Evolutionary conservation across 176 grass and related monocot species (phyloP).

Genomic region (Coix lacrymajobi): DNA sequence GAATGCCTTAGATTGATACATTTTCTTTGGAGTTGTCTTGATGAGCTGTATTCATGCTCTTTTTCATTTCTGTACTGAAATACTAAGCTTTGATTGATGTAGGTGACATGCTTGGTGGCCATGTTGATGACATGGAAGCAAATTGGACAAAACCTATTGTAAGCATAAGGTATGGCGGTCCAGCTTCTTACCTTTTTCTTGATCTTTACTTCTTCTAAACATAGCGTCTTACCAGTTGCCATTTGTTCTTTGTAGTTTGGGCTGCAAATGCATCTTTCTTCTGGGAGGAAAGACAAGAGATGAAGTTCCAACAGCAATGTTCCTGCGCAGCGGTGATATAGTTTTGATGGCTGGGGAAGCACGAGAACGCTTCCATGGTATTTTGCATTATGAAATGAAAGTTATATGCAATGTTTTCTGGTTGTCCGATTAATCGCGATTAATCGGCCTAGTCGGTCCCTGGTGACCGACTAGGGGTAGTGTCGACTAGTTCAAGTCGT

Average conservation of each 20-base stretch:
- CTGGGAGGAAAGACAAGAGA: constrained; percentile 80
- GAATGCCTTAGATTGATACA: background rate
- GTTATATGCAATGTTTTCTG: background rate
- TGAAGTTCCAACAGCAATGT: constrained; percentile 73
- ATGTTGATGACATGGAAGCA: constrained; percentile 95
- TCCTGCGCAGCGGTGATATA: constrained; percentile 69
- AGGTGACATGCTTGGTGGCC: constrained; percentile 96
- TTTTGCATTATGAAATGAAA: background rate
- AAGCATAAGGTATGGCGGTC: constrained; percentile 63
- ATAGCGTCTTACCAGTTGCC: background rate
- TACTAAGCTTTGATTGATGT: background rate
- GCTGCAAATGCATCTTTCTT: constrained; percentile 89
- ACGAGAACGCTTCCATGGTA: constrained; percentile 89
- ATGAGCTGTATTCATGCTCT: background rate
- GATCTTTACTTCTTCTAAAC: background rate
- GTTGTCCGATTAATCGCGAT: too few species aligned
- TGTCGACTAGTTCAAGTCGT: too few species aligned
- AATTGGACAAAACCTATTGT: constrained; percentile 95
- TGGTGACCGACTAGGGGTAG: too few species aligned
- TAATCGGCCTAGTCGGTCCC: too few species aligned
- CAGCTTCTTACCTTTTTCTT: background rate
- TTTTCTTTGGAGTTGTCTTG: background rate
- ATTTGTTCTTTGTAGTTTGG: constrained; percentile 43
- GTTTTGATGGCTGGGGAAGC: constrained; percentile 80
- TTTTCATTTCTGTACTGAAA: background rate